Evolutionary conservation across 73 alveolate genomes (phyloP).

Genomic region (Stentor roeselii): DNA sequence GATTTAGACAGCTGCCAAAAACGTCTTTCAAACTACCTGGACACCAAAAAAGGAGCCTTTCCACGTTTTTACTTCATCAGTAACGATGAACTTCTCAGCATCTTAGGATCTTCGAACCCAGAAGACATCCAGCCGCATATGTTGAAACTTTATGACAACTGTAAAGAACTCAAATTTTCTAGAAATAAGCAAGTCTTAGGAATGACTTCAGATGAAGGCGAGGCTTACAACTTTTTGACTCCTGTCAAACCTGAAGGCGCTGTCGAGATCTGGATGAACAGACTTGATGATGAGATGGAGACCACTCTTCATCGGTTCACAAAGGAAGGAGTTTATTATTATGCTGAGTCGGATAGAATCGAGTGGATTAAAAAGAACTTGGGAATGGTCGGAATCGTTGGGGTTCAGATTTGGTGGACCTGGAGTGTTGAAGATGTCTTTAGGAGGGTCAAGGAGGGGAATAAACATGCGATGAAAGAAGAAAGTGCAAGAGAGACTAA

Average conservation of each 20-base stretch:
- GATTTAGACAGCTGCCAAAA: constrained; percentile 31
- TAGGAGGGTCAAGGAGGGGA: constrained; percentile 97
- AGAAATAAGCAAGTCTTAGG: constrained; percentile 91
- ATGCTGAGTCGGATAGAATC: constrained; percentile 94
- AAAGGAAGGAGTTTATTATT: constrained; percentile 88
- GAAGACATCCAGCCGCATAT: constrained; percentile 92
- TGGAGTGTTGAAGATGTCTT: constrained; percentile 99
- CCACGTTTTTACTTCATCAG: constrained; percentile 98
- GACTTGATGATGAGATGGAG: constrained; percentile 97
- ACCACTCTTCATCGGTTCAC: constrained; percentile 86
- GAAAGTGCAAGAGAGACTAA: constrained; percentile 74
- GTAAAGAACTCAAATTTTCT: constrained; percentile 83
- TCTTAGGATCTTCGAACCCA: constrained; percentile 97
- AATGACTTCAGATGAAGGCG: constrained; percentile 99
- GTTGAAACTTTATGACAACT: constrained; percentile 97
- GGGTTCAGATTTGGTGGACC: constrained; percentile 99
- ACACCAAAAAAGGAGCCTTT: constrained; percentile 96
- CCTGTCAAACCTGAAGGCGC: constrained; percentile 97
- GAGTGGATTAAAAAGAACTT: constrained; percentile 90
- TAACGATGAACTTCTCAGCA: constrained; percentile 97
- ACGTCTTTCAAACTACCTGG: constrained; percentile 78
- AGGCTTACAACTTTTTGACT: constrained; percentile 85
- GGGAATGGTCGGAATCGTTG: constrained; percentile 98
- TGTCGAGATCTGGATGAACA: constrained; percentile 97
- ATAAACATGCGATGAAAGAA: constrained; percentile 98